phyloP scores from a whole-genome alignment of 192 early-diverging fungal genomes.

The Phlyctochytrium planicorne region DNA sequence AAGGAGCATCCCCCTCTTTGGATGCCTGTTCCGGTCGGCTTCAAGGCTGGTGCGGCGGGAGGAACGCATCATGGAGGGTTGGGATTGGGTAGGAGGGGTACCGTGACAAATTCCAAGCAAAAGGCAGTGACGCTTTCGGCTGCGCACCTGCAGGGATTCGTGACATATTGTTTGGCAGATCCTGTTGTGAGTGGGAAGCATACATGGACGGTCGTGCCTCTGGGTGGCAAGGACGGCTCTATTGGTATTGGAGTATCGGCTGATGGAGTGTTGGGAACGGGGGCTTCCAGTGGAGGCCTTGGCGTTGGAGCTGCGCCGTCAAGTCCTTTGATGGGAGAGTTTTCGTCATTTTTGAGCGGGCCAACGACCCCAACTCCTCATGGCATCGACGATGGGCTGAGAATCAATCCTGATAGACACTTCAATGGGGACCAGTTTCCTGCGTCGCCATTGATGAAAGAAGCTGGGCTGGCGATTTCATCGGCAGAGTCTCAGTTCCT shows the following conservation, averaged over 20 bases:
- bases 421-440: too few species aligned
- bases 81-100: conserved; percentile 7
- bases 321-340: not conserved
- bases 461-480: too few species aligned
- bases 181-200: not conserved
- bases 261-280: conserved; percentile 5
- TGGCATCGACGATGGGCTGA: too few species aligned
- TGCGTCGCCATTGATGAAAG: too few species aligned
- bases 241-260: conserved; percentile 25
- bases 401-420: too few species aligned
- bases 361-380: not conserved
- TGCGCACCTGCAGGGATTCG: not conserved
- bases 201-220: conserved; percentile 17
- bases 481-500: too few species aligned
- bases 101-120: not conserved
- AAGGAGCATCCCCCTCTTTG: conserved; percentile 4
- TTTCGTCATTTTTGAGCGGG: not conserved
- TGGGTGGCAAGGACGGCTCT: not conserved
- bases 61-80: conserved; percentile 2
- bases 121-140: not conserved
- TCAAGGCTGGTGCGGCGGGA: not conserved
- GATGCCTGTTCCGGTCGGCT: conserved; percentile 17
- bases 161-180: conserved; percentile 26
- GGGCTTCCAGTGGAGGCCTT: conserved; percentile 2
- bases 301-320: not conserved